Evolutionary conservation across 2,329 filamentous ascomycete species (phyloP), one percentile per base, ranked within the genome.

Genomic region (Venturia asperata): DNA sequence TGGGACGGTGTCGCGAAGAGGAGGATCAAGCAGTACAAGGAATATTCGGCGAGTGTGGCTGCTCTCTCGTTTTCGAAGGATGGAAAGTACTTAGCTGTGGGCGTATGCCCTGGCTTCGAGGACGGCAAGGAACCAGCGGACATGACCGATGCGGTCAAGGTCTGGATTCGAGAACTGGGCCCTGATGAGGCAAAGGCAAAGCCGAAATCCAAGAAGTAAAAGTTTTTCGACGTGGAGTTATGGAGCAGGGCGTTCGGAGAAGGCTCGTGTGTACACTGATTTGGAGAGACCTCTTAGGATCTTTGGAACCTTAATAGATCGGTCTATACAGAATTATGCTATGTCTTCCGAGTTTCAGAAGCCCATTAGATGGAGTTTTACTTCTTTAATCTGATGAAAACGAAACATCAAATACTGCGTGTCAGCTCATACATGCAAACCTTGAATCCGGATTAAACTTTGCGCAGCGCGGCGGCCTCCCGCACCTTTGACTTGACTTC

Each of bases 1-100:
- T 97, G 92, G 92, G 92, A 97, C 74, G 92, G 90, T 11, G 87
- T 92, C 71, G 90, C 90, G 65, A 97, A 96, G 85, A 83, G 92
- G 71, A 85, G 92, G 74, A 90, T 97, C 75, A 85, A 91, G 73
- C 90, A 95, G 74, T 96, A 96, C 75, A 90, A 92, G 71, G 89
- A 90, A 72, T 91, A 92, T 66, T 83, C 87, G 19, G 86, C 91
- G 55, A 91, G 87, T 71, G 85, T 97, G 9, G 87, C 90, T 11
- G 87, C 88, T 0, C 77, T 96, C 67, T 84, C 85, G 1, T 97
- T 96, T 74, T 91, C 87, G 47, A 80, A 79, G 1, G 87, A 94
- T 71, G 92, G 92, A 9, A 88, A 83, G 70, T 88, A 87, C 68
- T 80, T 96, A 43, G 92, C 91, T 27, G 84, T 96, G 55, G 92